These are phyloP conservation scores for Sphagnum tenellum DNA, from an alignment of 225 moss, liverwort and hornwort genomes.

Conservation along the genomic window DNA sequence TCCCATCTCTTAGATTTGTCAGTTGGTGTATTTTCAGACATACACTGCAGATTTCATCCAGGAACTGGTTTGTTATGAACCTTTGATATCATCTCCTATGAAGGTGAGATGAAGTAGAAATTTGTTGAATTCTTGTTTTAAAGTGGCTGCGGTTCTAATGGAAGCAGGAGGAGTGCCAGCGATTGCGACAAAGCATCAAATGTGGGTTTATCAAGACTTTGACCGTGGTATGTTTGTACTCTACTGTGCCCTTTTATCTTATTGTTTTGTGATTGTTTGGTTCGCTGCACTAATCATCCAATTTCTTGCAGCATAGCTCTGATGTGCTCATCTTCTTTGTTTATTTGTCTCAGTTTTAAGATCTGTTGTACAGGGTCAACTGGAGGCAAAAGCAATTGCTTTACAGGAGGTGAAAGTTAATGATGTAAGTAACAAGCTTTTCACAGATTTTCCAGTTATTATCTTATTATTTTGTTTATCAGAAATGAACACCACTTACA, in stretches of 20 bases:
- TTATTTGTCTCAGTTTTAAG: background rate
- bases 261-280: too few relatives aligned
- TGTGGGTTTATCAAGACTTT: conserved; percentile 83
- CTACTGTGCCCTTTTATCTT: too few relatives aligned
- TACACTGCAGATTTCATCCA: too few relatives aligned
- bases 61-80: too few relatives aligned
- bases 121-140: background rate
- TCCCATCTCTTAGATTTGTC: too few relatives aligned
- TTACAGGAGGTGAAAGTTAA: conserved; percentile 86
- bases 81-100: too few relatives aligned
- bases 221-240: conserved; percentile 45
- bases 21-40: too few relatives aligned
- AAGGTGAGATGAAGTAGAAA: background rate
- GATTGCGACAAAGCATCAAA: conserved; percentile 94
- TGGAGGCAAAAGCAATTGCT: conserved; percentile 81
- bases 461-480: background rate
- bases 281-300: too few relatives aligned
- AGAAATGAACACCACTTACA: too few relatives aligned
- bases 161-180: conserved; percentile 85
- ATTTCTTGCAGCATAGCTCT: background rate
- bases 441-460: too few relatives aligned
- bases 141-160: background rate
- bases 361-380: conserved; percentile 46
- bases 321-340: background rate
- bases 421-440: conserved; percentile 46